Conservation (phyloP, 768 basidiomycete genomes). For the Gautieria morchelliformis region DNA sequence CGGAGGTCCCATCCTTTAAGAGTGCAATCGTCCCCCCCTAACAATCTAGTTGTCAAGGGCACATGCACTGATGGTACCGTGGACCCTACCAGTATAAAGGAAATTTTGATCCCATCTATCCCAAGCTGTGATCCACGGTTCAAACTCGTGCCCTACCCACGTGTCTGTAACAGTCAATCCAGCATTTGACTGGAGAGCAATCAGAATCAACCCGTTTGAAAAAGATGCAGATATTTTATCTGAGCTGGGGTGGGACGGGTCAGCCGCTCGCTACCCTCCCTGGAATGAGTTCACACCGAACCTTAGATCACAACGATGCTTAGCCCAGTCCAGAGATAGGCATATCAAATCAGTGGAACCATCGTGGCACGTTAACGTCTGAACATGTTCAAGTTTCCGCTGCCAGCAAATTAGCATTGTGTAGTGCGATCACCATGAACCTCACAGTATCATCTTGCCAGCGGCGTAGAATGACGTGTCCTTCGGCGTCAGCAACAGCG, state of each 20-base stretch:
- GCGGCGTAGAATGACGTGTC: conserved; percentile 56
- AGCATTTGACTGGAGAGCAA: conserved; percentile 38
- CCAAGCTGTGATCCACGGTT: conserved; percentile 92
- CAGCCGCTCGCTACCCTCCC: conserved; percentile 29
- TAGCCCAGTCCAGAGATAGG: conserved; percentile 91
- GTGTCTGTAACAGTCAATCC: conserved; percentile 37
- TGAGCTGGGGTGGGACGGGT: conserved; percentile 22
- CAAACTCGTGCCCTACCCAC: conserved; percentile 88
- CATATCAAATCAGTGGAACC: conserved; percentile 55
- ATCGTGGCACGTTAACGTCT: conserved; percentile 17
- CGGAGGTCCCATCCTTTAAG: conserved; percentile 90
- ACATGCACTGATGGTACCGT: not conserved
- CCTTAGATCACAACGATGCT: conserved; percentile 32
- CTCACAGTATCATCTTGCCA: conserved; percentile 42
- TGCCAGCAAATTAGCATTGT: not conserved
- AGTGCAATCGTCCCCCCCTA: conserved; percentile 88
- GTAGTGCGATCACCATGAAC: conserved; percentile 4
- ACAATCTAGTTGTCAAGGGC: not conserved
- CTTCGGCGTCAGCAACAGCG: conserved; percentile 80
- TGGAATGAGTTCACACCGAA: conserved; percentile 9
- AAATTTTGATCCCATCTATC: conserved; percentile 75
- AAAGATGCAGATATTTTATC: conserved; percentile 63
- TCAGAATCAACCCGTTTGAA: conserved; percentile 69
- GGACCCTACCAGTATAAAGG: conserved; percentile 67
- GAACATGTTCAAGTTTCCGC: conserved; percentile 13